Conservation (phyloP, 768 basidiomycete genomes). For the Pilatotrama ljubarskyi region DNA sequence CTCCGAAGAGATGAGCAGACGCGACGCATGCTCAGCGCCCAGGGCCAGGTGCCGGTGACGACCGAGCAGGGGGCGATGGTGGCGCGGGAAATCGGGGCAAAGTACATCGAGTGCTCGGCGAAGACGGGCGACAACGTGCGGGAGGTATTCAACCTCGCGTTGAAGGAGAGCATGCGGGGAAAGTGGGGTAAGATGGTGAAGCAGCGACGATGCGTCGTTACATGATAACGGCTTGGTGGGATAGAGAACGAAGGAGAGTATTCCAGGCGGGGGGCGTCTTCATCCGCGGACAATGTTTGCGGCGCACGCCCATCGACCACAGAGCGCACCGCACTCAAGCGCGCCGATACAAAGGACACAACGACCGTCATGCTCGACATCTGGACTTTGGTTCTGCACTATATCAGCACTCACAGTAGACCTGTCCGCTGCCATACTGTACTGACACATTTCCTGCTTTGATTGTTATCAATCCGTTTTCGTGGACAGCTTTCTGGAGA, state of each 20-base stretch:
- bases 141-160: conserved; percentile 87
- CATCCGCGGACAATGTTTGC: neutral
- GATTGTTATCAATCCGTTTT: conserved; percentile 18
- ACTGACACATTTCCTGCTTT: conserved; percentile 24
- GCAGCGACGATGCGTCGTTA: conserved; percentile 71
- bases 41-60: conserved; percentile 81
- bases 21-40: conserved; percentile 85
- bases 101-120: conserved; percentile 92
- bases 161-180: conserved; percentile 86
- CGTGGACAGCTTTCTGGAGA: conserved; percentile 10
- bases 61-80: conserved; percentile 81
- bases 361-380: conserved; percentile 13
- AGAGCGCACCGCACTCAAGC: neutral
- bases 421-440: conserved; percentile 26
- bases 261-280: neutral
- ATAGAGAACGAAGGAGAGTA: neutral
- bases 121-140: conserved; percentile 90
- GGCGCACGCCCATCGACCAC: neutral
- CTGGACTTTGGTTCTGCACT: conserved; percentile 25
- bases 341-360: neutral
- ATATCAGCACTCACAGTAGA: conserved; percentile 26
- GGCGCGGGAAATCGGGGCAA: conserved; percentile 90
- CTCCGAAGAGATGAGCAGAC: conserved; percentile 84
- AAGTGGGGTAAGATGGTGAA: conserved; percentile 73
- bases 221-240: conserved; percentile 29